Evolutionary conservation across 2,329 filamentous ascomycete species (phyloP).

Genomic region (Ilyonectria robusta): DNA sequence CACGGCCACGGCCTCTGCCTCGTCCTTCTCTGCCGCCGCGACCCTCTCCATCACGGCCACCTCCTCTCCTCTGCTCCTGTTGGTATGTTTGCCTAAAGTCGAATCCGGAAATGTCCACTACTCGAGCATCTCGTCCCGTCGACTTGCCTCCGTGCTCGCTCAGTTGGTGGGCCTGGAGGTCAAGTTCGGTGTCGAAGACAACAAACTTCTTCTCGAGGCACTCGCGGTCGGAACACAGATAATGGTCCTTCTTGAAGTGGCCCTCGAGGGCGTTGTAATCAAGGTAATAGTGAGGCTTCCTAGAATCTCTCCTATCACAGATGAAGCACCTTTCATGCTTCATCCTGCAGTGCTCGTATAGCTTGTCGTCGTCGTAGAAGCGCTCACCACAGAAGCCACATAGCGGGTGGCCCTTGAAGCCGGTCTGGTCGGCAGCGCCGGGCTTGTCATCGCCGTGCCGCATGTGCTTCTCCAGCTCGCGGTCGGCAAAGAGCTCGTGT

Average conservation of each 20-base stretch:
- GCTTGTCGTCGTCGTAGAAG: slow-evolving; percentile 96
- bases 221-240: slow-evolving; percentile 85
- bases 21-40: slow-evolving; percentile 70
- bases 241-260: slow-evolving; percentile 92
- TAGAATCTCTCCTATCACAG: slow-evolving; percentile 80
- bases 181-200: slow-evolving; percentile 94
- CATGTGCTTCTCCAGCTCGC: slow-evolving; percentile 89
- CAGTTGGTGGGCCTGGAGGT: slow-evolving; percentile 93
- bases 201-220: slow-evolving; percentile 98
- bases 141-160: slow-evolving; percentile 90
- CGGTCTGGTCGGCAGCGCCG: slow-evolving; percentile 90
- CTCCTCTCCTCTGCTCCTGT: slow-evolving; percentile 64
- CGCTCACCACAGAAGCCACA: slow-evolving; percentile 93
- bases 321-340: slow-evolving; percentile 97
- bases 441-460: slow-evolving; percentile 91
- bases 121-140: slow-evolving; percentile 83
- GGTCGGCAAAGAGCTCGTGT: slow-evolving; percentile 89
- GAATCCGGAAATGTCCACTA: slow-evolving; percentile 90
- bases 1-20: slow-evolving; percentile 74
- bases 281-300: slow-evolving; percentile 89
- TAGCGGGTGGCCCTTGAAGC: slow-evolving; percentile 95
- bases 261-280: slow-evolving; percentile 89
- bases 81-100: slow-evolving; percentile 83
- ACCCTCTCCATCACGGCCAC: slow-evolving; percentile 57
- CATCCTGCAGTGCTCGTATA: slow-evolving; percentile 93